Percentiles rank a stretch among this genome's conserved stretches.
Evolutionary conservation across 2,329 filamentous ascomycete genomes (phyloP).

Genomic region (Microsporum ferrugineum): DNA sequence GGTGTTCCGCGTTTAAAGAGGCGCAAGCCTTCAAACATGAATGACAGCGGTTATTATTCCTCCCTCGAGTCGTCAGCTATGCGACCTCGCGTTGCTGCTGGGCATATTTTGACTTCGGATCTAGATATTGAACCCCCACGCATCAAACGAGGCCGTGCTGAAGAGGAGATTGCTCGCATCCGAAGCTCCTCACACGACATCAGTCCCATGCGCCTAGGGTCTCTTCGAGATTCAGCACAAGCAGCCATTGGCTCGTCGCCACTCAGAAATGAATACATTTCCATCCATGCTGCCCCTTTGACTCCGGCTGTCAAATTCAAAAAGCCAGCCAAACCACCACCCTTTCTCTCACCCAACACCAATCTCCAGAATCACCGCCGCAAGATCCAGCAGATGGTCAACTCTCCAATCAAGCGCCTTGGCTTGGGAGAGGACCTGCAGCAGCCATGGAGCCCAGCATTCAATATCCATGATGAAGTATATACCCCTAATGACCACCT

Average conservation of each 20-base stretch:
- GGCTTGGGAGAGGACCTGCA: conserved; percentile 31
- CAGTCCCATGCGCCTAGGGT: conserved; percentile 55
- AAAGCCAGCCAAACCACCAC: conserved; percentile 50
- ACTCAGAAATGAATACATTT: conserved; percentile 46
- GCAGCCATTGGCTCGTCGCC: conserved; percentile 53
- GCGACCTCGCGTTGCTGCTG: conserved; percentile 52
- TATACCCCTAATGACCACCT: conserved; percentile 26
- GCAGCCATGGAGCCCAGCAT: conserved; percentile 37
- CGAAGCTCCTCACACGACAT: conserved; percentile 78
- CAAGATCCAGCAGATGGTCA: conserved; percentile 67
- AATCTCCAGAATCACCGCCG: conserved; percentile 82
- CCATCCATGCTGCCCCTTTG: conserved; percentile 53
- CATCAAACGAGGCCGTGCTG: conserved; percentile 79
- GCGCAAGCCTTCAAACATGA: conserved; percentile 67
- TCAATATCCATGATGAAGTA: conserved; percentile 41
- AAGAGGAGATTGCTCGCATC: conserved; percentile 89
- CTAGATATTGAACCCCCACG: conserved; percentile 59
- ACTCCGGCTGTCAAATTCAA: conserved; percentile 79
- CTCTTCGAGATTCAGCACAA: conserved; percentile 24
- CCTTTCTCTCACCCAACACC: conserved; percentile 84
- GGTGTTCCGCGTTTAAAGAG: conserved; percentile 54
- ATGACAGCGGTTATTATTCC: conserved; percentile 94
- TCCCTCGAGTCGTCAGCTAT: conserved; percentile 84
- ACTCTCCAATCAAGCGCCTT: conserved; percentile 53
- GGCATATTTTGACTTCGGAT: conserved; percentile 62